phyloP scores from a whole-genome alignment of 305 asterid species.

The Rubia tinctorum region DNA sequence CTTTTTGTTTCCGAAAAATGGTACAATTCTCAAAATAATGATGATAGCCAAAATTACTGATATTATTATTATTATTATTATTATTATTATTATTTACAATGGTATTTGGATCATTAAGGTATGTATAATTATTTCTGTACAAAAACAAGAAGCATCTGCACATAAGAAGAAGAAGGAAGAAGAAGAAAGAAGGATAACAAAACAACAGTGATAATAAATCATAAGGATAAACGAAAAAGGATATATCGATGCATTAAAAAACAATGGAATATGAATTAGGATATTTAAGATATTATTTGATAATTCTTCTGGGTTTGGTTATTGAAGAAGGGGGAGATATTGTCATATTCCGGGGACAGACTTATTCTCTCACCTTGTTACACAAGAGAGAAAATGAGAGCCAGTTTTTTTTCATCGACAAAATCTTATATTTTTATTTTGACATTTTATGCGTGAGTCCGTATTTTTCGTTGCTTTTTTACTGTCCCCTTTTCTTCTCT shows the following conservation, averaged over 20 bases:
- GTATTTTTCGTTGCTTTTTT: conserved; percentile 25
- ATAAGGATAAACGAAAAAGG: conserved; percentile 20
- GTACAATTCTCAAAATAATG: conserved; percentile 4
- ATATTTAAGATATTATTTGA: conserved; percentile 15
- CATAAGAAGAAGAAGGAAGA: conserved; percentile 13
- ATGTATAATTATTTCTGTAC: background rate
- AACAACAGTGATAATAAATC: conserved; percentile 13
- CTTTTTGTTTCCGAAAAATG: conserved; percentile 6
- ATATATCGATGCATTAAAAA: background rate
- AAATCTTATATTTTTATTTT: conserved; percentile 25
- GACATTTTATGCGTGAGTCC: conserved; percentile 25
- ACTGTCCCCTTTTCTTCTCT: conserved; percentile 5
- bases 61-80: too few relatives aligned
- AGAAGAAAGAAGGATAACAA: too few relatives aligned
- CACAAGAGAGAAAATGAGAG: conserved; percentile 56
- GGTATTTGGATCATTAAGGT: background rate
- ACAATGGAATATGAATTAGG: background rate
- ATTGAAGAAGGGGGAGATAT: conserved; percentile 5
- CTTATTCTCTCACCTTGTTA: conserved; percentile 50
- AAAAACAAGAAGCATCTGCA: conserved; percentile 16
- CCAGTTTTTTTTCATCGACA: conserved; percentile 22
- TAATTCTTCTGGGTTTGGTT: conserved; percentile 1
- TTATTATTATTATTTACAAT: conserved; percentile 9
- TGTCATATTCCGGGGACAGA: conserved; percentile 30
- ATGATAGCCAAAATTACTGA: background rate